Conservation (phyloP, 768 basidiomycete species). For the Pleurotus giganteus region DNA sequence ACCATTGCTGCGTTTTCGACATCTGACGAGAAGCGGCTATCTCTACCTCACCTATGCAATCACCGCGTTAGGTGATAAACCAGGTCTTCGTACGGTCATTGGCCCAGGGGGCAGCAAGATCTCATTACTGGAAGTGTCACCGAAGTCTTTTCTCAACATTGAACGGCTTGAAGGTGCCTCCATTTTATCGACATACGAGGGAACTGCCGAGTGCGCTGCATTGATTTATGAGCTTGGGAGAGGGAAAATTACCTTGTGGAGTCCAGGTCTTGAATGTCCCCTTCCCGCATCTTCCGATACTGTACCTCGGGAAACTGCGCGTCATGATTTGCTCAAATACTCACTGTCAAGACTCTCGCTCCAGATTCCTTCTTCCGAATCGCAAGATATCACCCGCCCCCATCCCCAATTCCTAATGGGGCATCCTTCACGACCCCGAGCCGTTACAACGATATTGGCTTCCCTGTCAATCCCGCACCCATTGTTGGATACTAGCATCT, state of each 20-base stretch:
- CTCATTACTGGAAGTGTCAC: constrained; percentile 9
- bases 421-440: constrained; percentile 35
- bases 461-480: constrained; percentile 30
- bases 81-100: constrained; percentile 17
- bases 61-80: constrained; percentile 9
- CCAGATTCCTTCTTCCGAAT: constrained; percentile 35
- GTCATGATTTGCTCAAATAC: neutral
- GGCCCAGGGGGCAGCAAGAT: constrained; percentile 22
- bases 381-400: constrained; percentile 33
- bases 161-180: constrained; percentile 11
- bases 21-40: constrained; percentile 29
- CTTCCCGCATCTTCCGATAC: constrained; percentile 16
- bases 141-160: constrained; percentile 2
- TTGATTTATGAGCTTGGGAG: constrained; percentile 32
- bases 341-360: neutral
- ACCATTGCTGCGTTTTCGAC: constrained; percentile 34
- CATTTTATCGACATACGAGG: constrained; percentile 30
- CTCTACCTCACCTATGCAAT: constrained; percentile 25
- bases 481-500: constrained; percentile 28
- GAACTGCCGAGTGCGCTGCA: constrained; percentile 27
- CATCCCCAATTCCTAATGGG: constrained; percentile 64
- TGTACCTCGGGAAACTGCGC: neutral
- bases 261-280: constrained; percentile 58
- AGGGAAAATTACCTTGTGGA: constrained; percentile 57
- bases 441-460: constrained; percentile 38